Conservation (phyloP, 305 asterid genomes). For the Fraxinus sp. region DNA sequence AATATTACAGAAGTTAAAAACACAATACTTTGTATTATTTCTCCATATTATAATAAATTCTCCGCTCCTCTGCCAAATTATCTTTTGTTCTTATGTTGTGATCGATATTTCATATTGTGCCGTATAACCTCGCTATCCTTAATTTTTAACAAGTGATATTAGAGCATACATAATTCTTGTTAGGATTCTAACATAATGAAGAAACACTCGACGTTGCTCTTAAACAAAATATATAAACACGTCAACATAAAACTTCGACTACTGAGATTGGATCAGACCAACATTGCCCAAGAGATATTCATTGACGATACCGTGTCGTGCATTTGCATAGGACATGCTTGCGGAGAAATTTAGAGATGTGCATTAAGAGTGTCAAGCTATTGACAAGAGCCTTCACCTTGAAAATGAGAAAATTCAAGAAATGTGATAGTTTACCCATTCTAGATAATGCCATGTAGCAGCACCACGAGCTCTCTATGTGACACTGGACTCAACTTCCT, state of each 20-base stretch:
- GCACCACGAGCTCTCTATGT: not conserved
- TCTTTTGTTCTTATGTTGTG: too few relatives aligned
- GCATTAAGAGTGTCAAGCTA: not conserved
- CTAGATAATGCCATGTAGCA: not conserved
- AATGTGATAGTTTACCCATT: too few relatives aligned
- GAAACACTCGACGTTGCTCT: not conserved
- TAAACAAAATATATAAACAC: not conserved
- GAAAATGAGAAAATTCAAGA: not conserved
- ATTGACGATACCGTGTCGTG: not conserved
- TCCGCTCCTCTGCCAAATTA: too few relatives aligned
- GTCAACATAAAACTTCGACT: not conserved
- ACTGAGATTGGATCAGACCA: not conserved
- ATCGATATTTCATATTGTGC: too few relatives aligned
- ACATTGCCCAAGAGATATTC: not conserved
- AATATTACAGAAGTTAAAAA: too few relatives aligned
- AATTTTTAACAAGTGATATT: too few relatives aligned
- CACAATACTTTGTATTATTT: too few relatives aligned
- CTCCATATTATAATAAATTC: too few relatives aligned
- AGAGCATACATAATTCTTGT: too few relatives aligned
- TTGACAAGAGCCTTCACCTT: not conserved
- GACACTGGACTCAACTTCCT: not conserved
- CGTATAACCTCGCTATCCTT: too few relatives aligned
- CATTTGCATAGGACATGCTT: not conserved
- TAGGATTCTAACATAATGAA: too few relatives aligned
- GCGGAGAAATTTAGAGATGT: not conserved